Conservation (phyloP, 2,329 filamentous ascomycete species). For the Cadophora sp. region DNA sequence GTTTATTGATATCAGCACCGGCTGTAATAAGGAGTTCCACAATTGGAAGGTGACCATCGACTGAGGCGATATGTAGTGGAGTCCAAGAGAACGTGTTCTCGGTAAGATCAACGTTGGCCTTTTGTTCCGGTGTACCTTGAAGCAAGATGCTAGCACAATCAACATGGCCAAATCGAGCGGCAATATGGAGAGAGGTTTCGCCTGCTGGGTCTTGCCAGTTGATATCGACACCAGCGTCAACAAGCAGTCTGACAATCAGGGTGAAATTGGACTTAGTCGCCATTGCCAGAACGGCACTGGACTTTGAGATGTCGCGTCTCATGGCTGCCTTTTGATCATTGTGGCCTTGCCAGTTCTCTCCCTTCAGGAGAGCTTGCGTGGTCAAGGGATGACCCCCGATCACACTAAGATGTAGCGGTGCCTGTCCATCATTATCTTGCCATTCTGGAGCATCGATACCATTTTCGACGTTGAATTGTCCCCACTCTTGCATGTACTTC, state of each 20-base stretch:
- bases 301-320: slow-evolving; percentile 77
- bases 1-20: slow-evolving; percentile 75
- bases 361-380: slow-evolving; percentile 79
- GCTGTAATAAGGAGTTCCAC: slow-evolving; percentile 79
- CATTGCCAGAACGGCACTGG: slow-evolving; percentile 84
- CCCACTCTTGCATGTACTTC: slow-evolving; percentile 87
- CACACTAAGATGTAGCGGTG: slow-evolving; percentile 90
- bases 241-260: slow-evolving; percentile 83
- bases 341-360: slow-evolving; percentile 75
- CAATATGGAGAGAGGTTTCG: slow-evolving; percentile 91
- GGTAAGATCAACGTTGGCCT: slow-evolving; percentile 75
- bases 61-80: slow-evolving; percentile 89
- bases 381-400: slow-evolving; percentile 90
- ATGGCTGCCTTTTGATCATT: slow-evolving; percentile 67
- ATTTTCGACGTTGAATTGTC: slow-evolving; percentile 80
- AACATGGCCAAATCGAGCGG: slow-evolving; percentile 84
- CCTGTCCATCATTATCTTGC: slow-evolving; percentile 92
- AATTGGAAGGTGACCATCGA: slow-evolving; percentile 81
- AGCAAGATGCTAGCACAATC: slow-evolving; percentile 82
- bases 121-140: slow-evolving; percentile 72
- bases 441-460: slow-evolving; percentile 88
- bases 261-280: slow-evolving; percentile 89
- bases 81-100: slow-evolving; percentile 95
- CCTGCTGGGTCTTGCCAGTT: slow-evolving; percentile 92
- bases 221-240: slow-evolving; percentile 88